These are phyloP conservation scores for Yamadazyma songkhlaensis DNA, from an alignment of 1,139 yeast genomes.

Conservation along the genomic window DNA sequence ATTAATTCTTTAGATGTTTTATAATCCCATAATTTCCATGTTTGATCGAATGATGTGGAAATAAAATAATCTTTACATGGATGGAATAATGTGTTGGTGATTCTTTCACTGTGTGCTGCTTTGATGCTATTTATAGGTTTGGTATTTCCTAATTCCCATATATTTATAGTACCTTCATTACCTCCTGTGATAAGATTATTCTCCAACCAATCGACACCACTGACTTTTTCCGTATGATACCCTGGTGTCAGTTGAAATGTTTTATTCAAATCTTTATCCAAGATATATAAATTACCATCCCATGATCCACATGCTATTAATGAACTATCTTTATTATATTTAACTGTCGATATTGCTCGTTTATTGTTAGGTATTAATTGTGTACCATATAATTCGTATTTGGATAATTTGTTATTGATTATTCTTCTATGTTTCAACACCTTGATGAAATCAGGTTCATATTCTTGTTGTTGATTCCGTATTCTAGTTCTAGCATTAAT, in stretches of 20 bases:
- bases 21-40: slow-evolving; percentile 90
- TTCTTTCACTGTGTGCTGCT: slow-evolving; percentile 51
- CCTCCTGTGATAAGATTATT: slow-evolving; percentile 54
- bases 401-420: slow-evolving; percentile 33
- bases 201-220: slow-evolving; percentile 66
- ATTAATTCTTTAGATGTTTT: slow-evolving; percentile 29
- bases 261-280: slow-evolving; percentile 26
- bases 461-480: slow-evolving; percentile 17
- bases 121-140: slow-evolving; percentile 15
- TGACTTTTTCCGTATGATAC: slow-evolving; percentile 57
- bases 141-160: slow-evolving; percentile 34
- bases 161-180: slow-evolving; percentile 53
- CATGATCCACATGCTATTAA: slow-evolving; percentile 73
- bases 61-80: slow-evolving; percentile 58
- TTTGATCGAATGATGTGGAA: slow-evolving; percentile 78
- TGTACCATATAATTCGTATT: slow-evolving; percentile 57
- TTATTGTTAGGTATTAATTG: slow-evolving; percentile 58
- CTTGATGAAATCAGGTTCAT: slow-evolving; percentile 25
- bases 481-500: slow-evolving; percentile 43
- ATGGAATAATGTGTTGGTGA: slow-evolving; percentile 64
- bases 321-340: slow-evolving; percentile 36
- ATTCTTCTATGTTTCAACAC: slow-evolving; percentile 44
- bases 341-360: slow-evolving; percentile 64
- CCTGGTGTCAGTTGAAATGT: slow-evolving; percentile 25
- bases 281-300: slow-evolving; percentile 67